Evolutionary conservation across 1,284 basidiomycete genomes (phyloP).

Genomic region (Austroboletus niveus): DNA sequence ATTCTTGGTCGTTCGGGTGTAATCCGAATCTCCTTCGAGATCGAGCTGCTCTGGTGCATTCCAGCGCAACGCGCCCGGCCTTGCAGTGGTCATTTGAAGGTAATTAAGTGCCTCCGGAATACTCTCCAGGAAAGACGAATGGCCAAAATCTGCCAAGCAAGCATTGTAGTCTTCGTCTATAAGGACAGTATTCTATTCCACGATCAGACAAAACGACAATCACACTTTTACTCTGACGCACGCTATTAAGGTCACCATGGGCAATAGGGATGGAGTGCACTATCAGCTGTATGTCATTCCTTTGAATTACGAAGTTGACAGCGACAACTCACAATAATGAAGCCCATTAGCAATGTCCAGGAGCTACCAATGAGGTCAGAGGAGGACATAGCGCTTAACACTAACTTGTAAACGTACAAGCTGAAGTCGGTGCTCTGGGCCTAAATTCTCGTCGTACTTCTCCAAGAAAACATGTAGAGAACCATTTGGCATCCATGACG

Average conservation of each 20-base stretch:
- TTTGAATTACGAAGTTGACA: neutral
- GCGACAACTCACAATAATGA: neutral
- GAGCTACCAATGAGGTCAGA: neutral
- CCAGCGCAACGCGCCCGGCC: conserved; percentile 12
- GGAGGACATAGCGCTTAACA: neutral
- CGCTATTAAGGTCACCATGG: neutral
- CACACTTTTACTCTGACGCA: neutral
- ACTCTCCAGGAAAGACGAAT: conserved; percentile 1
- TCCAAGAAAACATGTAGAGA: conserved; percentile 10
- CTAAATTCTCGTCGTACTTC: neutral
- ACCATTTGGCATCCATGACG: conserved; percentile 21
- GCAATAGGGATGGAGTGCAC: conserved; percentile 1
- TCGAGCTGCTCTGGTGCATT: conserved; percentile 5
- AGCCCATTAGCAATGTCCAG: conserved; percentile 5
- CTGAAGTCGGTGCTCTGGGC: neutral
- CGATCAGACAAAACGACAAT: neutral
- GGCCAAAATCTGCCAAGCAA: conserved; percentile 2
- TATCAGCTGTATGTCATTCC: neutral
- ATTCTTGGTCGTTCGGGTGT: neutral
- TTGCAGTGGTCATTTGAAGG: conserved; percentile 7
- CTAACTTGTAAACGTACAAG: conserved; percentile 5
- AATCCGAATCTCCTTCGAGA: neutral
- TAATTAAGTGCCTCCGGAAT: conserved; percentile 3
- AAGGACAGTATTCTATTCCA: conserved; percentile 14
- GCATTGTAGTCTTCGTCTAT: conserved; percentile 10